Evolutionary conservation across 2,329 filamentous ascomycete genomes (phyloP).

Genomic region (Nemania sp.): DNA sequence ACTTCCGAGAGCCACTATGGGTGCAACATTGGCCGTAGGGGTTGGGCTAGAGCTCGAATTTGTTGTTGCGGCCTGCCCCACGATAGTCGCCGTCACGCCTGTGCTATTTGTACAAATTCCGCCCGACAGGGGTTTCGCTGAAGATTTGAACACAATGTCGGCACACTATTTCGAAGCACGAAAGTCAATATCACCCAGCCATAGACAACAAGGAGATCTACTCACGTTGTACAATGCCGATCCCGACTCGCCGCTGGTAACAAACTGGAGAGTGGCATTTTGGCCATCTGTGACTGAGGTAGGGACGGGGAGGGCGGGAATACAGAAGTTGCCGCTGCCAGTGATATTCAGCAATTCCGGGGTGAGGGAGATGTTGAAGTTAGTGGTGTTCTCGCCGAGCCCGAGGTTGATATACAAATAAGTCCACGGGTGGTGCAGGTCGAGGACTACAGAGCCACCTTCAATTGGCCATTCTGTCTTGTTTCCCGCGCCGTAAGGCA

Average conservation of each 20-base stretch:
- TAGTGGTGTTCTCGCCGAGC: slow-evolving; percentile 63
- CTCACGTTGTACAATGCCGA: slow-evolving; percentile 75
- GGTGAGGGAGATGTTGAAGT: slow-evolving; percentile 77
- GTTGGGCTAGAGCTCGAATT: slow-evolving; percentile 18
- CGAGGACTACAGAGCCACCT: slow-evolving; percentile 61
- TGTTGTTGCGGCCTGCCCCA: slow-evolving; percentile 41
- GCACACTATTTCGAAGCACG: slow-evolving; percentile 66
- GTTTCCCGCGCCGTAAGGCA: slow-evolving; percentile 58
- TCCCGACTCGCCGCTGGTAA: slow-evolving; percentile 69
- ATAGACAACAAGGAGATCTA: slow-evolving; percentile 1
- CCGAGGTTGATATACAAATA: slow-evolving; percentile 68
- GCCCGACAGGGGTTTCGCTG: slow-evolving; percentile 59
- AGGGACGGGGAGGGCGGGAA: slow-evolving; percentile 69
- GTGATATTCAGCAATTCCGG: slow-evolving; percentile 69
- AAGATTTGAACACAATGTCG: slow-evolving; percentile 74
- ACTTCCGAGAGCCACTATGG: not conserved
- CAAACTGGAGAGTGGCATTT: slow-evolving; percentile 75
- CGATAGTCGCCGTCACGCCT: slow-evolving; percentile 60
- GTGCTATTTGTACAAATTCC: slow-evolving; percentile 69
- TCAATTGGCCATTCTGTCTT: slow-evolving; percentile 66
- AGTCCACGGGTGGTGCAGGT: slow-evolving; percentile 64
- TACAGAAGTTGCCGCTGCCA: slow-evolving; percentile 73
- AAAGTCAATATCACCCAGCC: slow-evolving; percentile 25
- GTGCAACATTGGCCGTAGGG: slow-evolving; percentile 21
- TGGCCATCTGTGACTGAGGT: slow-evolving; percentile 67